These are phyloP conservation scores for Scutellaria galericulata DNA, from an alignment of 257 asterid species.

Conservation along the genomic window DNA sequence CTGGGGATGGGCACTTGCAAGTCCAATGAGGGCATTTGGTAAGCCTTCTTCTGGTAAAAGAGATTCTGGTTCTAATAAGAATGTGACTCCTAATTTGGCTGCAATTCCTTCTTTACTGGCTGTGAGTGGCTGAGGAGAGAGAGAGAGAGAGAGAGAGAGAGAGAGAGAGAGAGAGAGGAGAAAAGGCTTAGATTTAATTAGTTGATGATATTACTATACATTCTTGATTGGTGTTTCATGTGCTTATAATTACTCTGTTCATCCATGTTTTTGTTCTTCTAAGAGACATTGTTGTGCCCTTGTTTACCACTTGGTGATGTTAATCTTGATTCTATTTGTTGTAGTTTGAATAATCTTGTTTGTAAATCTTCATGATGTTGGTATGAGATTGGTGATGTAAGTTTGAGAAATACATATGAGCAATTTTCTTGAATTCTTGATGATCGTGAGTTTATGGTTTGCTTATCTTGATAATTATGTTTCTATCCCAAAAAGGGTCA, in stretches of 20 bases:
- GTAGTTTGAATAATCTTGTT: conserved; percentile 31
- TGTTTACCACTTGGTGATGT: conserved; percentile 33
- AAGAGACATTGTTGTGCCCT: neutral
- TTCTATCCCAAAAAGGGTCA: neutral
- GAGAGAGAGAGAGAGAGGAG: neutral
- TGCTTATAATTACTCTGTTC: conserved; percentile 46
- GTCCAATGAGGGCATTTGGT: conserved; percentile 94
- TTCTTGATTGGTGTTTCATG: conserved; percentile 46
- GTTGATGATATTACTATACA: conserved; percentile 44
- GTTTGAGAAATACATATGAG: conserved; percentile 40
- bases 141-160: too few species aligned
- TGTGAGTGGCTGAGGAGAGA: conserved; percentile 56
- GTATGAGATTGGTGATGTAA: conserved; percentile 36
- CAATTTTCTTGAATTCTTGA: conserved; percentile 25
- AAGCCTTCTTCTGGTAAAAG: conserved; percentile 64
- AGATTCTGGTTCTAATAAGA: conserved; percentile 55
- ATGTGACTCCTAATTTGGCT: conserved; percentile 70
- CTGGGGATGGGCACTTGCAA: conserved; percentile 99
- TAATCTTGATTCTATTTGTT: conserved; percentile 37
- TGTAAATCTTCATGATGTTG: conserved; percentile 38
- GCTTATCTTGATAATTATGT: neutral
- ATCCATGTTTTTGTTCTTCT: conserved; percentile 35
- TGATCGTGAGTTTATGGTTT: neutral
- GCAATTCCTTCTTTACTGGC: conserved; percentile 89
- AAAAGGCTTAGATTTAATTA: conserved; percentile 31